Conservation (phyloP, 495 filamentous ascomycete genomes). For the Penicillium robsamsonii region DNA sequence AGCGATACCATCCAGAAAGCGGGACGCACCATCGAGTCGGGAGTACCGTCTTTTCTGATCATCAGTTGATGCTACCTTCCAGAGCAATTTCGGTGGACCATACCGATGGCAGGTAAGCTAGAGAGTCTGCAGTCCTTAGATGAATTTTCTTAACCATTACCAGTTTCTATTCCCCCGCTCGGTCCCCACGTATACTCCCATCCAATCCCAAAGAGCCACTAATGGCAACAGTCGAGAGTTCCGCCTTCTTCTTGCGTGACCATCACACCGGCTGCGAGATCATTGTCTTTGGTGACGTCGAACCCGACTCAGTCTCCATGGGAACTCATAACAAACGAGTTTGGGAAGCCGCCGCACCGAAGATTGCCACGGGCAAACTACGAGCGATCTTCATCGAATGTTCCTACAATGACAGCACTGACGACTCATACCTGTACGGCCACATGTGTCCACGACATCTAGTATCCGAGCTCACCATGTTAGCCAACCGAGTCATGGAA, state of each 20-base stretch:
- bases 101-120: constrained; percentile 32
- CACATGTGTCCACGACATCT: constrained; percentile 84
- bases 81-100: constrained; percentile 34
- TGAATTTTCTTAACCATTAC: not conserved
- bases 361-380: constrained; percentile 66
- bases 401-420: constrained; percentile 75
- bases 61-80: constrained; percentile 30
- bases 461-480: constrained; percentile 66
- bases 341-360: constrained; percentile 83
- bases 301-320: constrained; percentile 82
- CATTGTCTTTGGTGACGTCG: constrained; percentile 92
- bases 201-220: constrained; percentile 25
- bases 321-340: constrained; percentile 74
- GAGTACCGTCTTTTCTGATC: constrained; percentile 41
- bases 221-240: constrained; percentile 66
- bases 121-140: no score
- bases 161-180: constrained; percentile 33
- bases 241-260: constrained; percentile 87
- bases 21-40: constrained; percentile 59
- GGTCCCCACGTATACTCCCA: constrained; percentile 26
- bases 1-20: constrained; percentile 50
- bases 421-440: constrained; percentile 76
- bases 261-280: constrained; percentile 66
- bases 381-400: constrained; percentile 92
- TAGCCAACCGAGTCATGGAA: constrained; percentile 63